Base-by-base conservation (phyloP, 257 asterid genomes). In the Solanum chaucha region DNA sequence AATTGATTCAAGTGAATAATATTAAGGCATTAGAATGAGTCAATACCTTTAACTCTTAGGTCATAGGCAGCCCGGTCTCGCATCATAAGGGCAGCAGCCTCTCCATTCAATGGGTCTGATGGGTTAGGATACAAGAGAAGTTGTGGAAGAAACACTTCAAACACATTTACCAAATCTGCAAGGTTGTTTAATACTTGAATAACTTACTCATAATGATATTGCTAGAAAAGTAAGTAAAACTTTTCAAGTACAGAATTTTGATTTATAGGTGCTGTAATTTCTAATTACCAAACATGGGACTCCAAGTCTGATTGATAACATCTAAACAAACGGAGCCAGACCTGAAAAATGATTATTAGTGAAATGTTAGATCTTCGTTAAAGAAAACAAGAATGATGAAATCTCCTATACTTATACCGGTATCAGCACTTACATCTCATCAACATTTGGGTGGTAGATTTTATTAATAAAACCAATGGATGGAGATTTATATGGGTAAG, bases 301-400 rank as follows among this genome's bases (percentile, higher is more conserved):
- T 97, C 99, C 99, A 97, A 1, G 98, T 95, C 93, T 97, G 99
- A 91, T 96, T 96, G 88, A 96, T 97, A 55, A 97, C 99, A 91
- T 97, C 99, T 68, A 96, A 93, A 85, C 99, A 97, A 89, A 97
- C 98, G 17, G 99, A 95, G 80, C 99, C 99, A 1, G 99, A 96
- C 98, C 99, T 97, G 95, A 64, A 92, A 87, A 77, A 86, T 28
- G 55, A 88, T 36, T 40, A 90, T 58, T 85, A 36, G 32, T 35
- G 19, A 70, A 64, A n/a, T 11, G 80, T 73, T 51, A 46, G 78
- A 44, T 86, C 32, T n/a, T 24, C 28, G 14, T 44, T 82, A 32
- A 24, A 51, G 51, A 46, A 41, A 55, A 82, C 8, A 64, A 40
- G 11, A 14, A 26, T 9, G 32, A 8, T 30, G 34, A 86, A 20